A percentile compares a stretch with the other conserved stretches of the same genome.
Conservation (phyloP, 768 basidiomycete genomes). For the Hericium coralloides region DNA sequence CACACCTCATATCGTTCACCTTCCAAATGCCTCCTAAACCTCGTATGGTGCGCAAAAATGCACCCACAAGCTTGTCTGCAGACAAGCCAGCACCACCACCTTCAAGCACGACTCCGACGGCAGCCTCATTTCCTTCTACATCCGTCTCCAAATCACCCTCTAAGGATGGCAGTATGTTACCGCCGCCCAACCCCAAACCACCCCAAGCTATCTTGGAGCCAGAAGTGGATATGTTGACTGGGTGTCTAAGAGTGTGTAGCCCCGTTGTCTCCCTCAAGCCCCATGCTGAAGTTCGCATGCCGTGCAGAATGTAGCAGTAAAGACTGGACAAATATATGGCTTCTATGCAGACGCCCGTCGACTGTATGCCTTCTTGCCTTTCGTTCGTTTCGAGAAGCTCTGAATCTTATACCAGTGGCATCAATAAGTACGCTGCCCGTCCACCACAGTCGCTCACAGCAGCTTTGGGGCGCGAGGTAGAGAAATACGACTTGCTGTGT, state of each 20-base stretch:
- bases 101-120: background rate
- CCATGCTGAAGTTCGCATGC: background rate
- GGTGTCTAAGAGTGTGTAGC: conserved; percentile 45
- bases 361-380: conserved; percentile 38
- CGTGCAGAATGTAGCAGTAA: conserved; percentile 50
- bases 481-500: conserved; percentile 73
- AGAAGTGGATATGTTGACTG: conserved; percentile 52
- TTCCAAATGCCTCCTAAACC: conserved; percentile 37
- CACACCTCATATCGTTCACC: background rate
- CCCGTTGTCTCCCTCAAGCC: background rate
- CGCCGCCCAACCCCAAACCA: conserved; percentile 37
- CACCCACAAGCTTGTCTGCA: conserved; percentile 8
- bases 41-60: conserved; percentile 25
- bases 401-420: conserved; percentile 31
- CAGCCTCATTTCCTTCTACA: conserved; percentile 16
- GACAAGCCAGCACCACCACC: conserved; percentile 1
- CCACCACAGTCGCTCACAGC: conserved; percentile 60
- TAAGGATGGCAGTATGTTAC: conserved; percentile 38
- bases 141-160: conserved; percentile 6
- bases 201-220: conserved; percentile 43
- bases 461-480: conserved; percentile 62
- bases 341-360: conserved; percentile 59
- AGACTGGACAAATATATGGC: conserved; percentile 60
- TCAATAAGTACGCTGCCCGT: conserved; percentile 45
- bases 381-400: background rate